Conservation (phyloP, 2,329 filamentous ascomycete species). For the Penicillium sp. region DNA sequence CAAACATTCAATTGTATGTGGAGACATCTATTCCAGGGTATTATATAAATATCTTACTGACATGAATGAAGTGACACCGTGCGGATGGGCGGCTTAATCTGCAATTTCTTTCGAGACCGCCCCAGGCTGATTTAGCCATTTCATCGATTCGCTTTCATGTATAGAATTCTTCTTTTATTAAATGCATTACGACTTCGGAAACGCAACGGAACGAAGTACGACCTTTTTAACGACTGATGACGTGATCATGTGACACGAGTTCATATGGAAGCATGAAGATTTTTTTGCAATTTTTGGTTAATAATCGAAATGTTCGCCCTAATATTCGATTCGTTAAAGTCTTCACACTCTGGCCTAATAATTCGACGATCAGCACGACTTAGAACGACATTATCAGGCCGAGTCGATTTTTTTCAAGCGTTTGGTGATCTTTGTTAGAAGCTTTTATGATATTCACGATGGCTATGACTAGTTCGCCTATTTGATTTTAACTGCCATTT, state of each 20-base stretch:
- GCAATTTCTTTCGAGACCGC: background rate
- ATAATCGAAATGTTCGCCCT: conserved; percentile 10
- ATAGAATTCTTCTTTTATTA: conserved; percentile 11
- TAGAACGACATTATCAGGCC: conserved; percentile 6
- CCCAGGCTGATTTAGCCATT: background rate
- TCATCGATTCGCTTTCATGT: conserved; percentile 12
- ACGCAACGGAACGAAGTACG: conserved; percentile 15
- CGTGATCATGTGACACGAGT: conserved; percentile 21
- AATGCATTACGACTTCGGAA: conserved; percentile 15
- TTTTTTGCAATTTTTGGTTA: conserved; percentile 15
- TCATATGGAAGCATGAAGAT: conserved; percentile 15
- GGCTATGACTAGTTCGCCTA: conserved; percentile 10
- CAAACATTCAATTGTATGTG: conserved; percentile 17
- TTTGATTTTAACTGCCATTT: conserved; percentile 5
- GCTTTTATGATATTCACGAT: conserved; percentile 12
- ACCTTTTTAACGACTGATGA: conserved; percentile 30
- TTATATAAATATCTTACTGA: background rate
- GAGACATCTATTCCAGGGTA: background rate
- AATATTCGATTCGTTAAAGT: conserved; percentile 1
- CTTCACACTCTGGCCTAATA: background rate
- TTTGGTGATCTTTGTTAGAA: conserved; percentile 10
- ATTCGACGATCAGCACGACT: conserved; percentile 6
- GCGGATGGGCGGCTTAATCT: background rate
- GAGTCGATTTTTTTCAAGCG: conserved; percentile 8
- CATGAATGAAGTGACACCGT: background rate